Conservation (phyloP, 768 basidiomycete genomes). For the Podaxis sp. region DNA sequence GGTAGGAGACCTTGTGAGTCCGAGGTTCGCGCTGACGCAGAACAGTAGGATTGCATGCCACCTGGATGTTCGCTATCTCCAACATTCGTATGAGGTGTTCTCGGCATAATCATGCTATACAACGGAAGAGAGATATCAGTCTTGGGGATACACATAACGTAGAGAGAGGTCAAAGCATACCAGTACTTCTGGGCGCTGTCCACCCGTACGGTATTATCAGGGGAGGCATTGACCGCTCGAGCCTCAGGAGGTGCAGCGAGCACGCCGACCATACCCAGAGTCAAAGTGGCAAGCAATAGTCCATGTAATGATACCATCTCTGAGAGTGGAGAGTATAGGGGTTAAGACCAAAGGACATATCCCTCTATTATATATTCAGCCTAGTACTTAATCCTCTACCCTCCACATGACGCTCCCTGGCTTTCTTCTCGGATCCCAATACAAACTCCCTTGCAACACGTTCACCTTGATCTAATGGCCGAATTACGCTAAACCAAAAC, state of each 20-base stretch:
- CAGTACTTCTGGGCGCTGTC: constrained; percentile 42
- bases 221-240: constrained; percentile 28
- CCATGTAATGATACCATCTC: background rate
- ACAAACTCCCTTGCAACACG: background rate
- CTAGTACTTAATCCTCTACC: too few relatives aligned
- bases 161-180: constrained; percentile 26
- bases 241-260: constrained; percentile 16
- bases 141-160: background rate
- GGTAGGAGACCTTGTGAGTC: constrained; percentile 45
- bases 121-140: background rate
- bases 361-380: background rate
- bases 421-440: background rate
- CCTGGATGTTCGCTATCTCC: constrained; percentile 54
- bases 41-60: constrained; percentile 55
- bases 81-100: constrained; percentile 51
- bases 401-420: background rate
- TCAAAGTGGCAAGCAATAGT: background rate
- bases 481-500: background rate
- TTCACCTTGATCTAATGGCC: background rate
- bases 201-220: constrained; percentile 52
- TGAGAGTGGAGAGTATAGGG: background rate
- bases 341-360: background rate
- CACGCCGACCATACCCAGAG: background rate
- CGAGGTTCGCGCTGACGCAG: constrained; percentile 39
- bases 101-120: constrained; percentile 47